Percentiles rank a stretch among this genome's conserved stretches.
These are phyloP conservation scores for Cornus florida DNA, from an alignment of 148 eudicot species.

Conservation along the genomic window DNA sequence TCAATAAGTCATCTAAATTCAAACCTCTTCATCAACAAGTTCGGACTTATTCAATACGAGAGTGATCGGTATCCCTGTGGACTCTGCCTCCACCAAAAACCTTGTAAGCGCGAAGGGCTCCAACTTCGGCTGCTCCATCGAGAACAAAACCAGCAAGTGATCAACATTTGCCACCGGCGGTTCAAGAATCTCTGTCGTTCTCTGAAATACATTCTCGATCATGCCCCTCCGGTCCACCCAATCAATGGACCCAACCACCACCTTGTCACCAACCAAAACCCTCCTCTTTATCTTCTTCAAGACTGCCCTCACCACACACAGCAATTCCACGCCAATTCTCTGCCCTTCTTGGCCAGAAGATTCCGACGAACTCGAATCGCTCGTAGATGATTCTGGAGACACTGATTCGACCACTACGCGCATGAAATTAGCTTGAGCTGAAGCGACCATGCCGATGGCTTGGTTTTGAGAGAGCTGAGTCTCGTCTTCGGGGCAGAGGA, in stretches of 20 bases:
- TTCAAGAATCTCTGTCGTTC: slow-evolving; percentile 63
- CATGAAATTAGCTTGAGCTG: slow-evolving; percentile 95
- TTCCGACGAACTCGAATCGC: slow-evolving; percentile 3
- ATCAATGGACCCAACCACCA: slow-evolving; percentile 82
- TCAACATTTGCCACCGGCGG: slow-evolving; percentile 96
- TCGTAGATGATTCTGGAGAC: not conserved
- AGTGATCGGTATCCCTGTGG: slow-evolving; percentile 66
- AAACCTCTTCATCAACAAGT: slow-evolving; percentile 70
- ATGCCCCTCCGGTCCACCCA: slow-evolving; percentile 83
- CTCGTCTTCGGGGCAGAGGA: slow-evolving; percentile 32
- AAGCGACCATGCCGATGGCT: slow-evolving; percentile 64
- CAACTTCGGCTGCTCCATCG: slow-evolving; percentile 74
- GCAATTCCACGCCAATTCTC: slow-evolving; percentile 47
- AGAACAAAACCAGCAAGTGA: slow-evolving; percentile 75
- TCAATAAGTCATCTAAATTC: not conserved
- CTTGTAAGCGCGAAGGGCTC: slow-evolving; percentile 72
- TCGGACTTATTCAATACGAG: slow-evolving; percentile 87
- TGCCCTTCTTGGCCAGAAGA: slow-evolving; percentile 17
- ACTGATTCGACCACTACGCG: slow-evolving; percentile 63
- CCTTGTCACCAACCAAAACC: slow-evolving; percentile 89
- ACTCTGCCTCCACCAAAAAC: slow-evolving; percentile 91
- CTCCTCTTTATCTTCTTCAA: slow-evolving; percentile 91
- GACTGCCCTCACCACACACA: slow-evolving; percentile 85
- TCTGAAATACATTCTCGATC: slow-evolving; percentile 81
- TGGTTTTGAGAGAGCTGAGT: slow-evolving; percentile 53